Evolutionary conservation across 2,329 filamentous ascomycete species (phyloP), one percentile per base, ranked within the genome.

Genomic region (Fusarium sublunatum): DNA sequence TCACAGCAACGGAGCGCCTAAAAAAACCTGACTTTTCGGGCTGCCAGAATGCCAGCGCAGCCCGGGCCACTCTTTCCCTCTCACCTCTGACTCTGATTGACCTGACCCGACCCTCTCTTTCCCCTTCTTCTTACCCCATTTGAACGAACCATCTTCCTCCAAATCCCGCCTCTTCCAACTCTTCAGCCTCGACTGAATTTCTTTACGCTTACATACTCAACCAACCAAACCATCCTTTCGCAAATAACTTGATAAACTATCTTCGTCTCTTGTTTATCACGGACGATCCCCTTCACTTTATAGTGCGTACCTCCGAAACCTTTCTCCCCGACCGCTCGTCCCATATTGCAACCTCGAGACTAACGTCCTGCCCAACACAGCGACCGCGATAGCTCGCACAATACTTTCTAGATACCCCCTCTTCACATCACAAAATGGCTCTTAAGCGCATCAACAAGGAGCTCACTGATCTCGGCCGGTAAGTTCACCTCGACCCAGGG

Each of bases 391-490:
- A 58, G 47, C 66, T 68, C 67, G 67, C 71, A 65, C 56, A 57
- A 67, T 60, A 59, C 43, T 34, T 45, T 25, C 45, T 65, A 70
- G 67, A 72, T 70, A 72, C 70, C 73, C 70, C 53, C 24, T 58
- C 49, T 36, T 65, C 64, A 71, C 63, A 68, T 69, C 70, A 76
- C 77, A 77, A 74, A 75, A 95, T 95, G 91, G 91, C 91, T 81
- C 87, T 95, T 74, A 95, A 95, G 90, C 89, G 91, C 81, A 95
- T 95, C 81, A 94, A 94, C 87, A 95, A 93, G 89, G 91, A 95
- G 82, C 88, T 95, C 78, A 89, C 90, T 80, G 91, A 95, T 79
- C 86, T 95, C 81, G 91, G 91, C 83, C 91, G 91, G 91, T 94
- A 89, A 76, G 84, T 83, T 71, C 58, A 50, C 38, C 50, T 47